These are phyloP conservation scores for Cystofilobasidium ferigula DNA, from an alignment of 768 basidiomycete genomes.

Conservation along the genomic window DNA sequence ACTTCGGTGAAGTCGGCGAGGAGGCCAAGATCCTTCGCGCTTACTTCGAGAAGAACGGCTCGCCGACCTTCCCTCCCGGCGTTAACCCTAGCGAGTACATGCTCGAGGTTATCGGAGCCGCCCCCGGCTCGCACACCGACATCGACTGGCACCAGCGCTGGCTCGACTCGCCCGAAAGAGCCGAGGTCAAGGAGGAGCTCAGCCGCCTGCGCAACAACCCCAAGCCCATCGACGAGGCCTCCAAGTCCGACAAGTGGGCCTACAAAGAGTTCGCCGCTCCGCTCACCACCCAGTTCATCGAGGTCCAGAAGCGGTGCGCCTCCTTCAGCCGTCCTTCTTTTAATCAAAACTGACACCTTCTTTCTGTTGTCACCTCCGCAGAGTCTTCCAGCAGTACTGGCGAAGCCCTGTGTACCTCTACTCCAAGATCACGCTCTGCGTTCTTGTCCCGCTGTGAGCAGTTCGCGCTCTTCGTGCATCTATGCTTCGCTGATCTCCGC, in stretches of 20 bases:
- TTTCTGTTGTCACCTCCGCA: background rate
- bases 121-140: constrained; percentile 52
- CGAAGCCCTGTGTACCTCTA: constrained; percentile 7
- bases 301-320: background rate
- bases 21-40: constrained; percentile 65
- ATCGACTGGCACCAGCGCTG: constrained; percentile 46
- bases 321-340: background rate
- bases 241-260: background rate
- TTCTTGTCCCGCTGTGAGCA: background rate
- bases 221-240: constrained; percentile 17
- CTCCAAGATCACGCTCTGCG: background rate
- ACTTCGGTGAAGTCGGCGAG: constrained; percentile 76
- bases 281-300: background rate
- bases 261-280: background rate
- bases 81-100: constrained; percentile 52
- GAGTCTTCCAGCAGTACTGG: constrained; percentile 2
- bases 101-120: constrained; percentile 53
- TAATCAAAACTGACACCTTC: background rate
- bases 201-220: constrained; percentile 37
- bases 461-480: no score
- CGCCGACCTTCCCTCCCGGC: constrained; percentile 51
- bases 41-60: constrained; percentile 39
- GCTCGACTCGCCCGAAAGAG: constrained; percentile 46
- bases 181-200: constrained; percentile 32
- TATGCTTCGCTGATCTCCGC: no score